Evolutionary conservation across 306 rosid species (phyloP), one percentile per base, ranked within the genome.

Genomic region (Citrullus mucosospermus): DNA sequence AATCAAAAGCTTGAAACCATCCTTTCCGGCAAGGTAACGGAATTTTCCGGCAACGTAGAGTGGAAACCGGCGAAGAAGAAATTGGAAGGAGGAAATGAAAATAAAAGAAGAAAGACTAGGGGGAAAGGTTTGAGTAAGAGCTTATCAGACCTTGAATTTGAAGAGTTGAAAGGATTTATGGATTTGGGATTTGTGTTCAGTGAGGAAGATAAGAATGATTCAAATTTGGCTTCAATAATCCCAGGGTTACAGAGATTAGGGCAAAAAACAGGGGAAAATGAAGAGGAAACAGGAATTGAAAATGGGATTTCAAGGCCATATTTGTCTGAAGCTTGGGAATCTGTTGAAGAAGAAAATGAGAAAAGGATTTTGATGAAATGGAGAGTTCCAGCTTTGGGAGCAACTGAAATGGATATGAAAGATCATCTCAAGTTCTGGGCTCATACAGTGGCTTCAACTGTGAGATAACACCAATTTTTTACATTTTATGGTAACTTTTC

Each of bases 171-270:
- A 75, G 96, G 97, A 75, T 90, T 93, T 81, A 91, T 90, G 93
- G 98, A 93, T 91, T 80, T 93, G 84, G 98, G 98, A n/a, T 93
- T 86, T 79, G 93, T 84, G 48, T 93, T 93, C 50, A 85, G 91
- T 10, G 92, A 91, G 75, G 90, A 91, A 60, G 97, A 88, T 15
- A 72, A 55, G 78, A 88, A 83, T 18, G 86, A 85, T 39, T 86
- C 87, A 32, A 81, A 16, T 6, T 78, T 93, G 84, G 97, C 78
- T 51, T 87, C 97, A 4, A 82, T 91, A 70, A 83, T 93, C 76
- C 96, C 96, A 50, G 96, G 92, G 48, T 74, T 91, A 75, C 98
- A 91, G 22, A 88, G 95, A 56, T 68, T 86, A 1, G 86, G 91
- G 59, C 67, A 25, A 51, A 81, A 58, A 71, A 80, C 66, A 30